These are phyloP conservation scores for Clarireedia paspali DNA, from an alignment of 2,329 filamentous ascomycete species.

Conservation along the genomic window DNA sequence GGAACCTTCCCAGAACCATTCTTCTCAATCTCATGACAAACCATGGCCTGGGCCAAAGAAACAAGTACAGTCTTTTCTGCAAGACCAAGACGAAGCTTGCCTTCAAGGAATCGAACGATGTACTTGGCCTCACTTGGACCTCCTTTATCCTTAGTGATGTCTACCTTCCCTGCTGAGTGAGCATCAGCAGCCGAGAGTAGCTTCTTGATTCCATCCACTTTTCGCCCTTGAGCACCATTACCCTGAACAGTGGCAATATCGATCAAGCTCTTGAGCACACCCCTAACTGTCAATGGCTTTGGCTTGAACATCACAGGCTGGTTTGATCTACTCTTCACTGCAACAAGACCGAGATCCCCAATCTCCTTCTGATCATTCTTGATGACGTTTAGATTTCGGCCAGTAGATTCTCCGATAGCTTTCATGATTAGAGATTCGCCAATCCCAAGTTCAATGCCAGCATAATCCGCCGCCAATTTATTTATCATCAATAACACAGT, in stretches of 20 bases:
- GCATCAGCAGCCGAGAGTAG: conserved; percentile 85
- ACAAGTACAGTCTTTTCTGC: conserved; percentile 91
- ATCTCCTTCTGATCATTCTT: conserved; percentile 96
- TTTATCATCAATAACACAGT: conserved; percentile 96
- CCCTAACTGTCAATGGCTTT: conserved; percentile 77
- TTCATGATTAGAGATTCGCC: conserved; percentile 99
- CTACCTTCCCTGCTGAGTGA: conserved; percentile 65
- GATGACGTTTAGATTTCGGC: conserved; percentile 79
- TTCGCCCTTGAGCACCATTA: conserved; percentile 79
- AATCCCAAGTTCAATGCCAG: conserved; percentile 95
- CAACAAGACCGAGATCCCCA: conserved; percentile 88
- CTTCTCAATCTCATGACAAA: conserved; percentile 70
- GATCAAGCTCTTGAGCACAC: conserved; percentile 82
- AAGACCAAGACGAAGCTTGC: conserved; percentile 83
- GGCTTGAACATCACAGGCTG: conserved; percentile 99
- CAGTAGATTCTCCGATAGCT: conserved; percentile 89
- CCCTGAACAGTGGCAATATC: conserved; percentile 81
- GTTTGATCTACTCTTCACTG: conserved; percentile 89
- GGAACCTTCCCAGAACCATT: conserved; percentile 57
- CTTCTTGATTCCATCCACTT: conserved; percentile 94
- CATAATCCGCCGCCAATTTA: conserved; percentile 93
- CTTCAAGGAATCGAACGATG: conserved; percentile 86
- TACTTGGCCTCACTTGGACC: conserved; percentile 93
- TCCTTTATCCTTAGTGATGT: conserved; percentile 87
- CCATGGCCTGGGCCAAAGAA: conserved; percentile 80